Evolutionary conservation across 208 protist genomes (phyloP).

Genomic region (Kentomonas sorsogonicus): DNA sequence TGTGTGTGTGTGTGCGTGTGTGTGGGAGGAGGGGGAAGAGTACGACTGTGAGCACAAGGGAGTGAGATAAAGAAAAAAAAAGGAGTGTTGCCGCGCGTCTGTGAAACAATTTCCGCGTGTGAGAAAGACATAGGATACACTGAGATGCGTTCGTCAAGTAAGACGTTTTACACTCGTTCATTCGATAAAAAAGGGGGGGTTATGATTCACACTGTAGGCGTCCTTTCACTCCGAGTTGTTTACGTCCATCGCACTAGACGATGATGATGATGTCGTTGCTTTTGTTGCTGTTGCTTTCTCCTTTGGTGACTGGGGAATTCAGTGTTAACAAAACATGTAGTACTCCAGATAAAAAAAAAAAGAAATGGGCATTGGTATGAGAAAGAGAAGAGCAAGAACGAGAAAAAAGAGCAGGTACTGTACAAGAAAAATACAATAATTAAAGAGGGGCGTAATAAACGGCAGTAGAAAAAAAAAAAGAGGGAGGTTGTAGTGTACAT

Average conservation of each 20-base stretch:
- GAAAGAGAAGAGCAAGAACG: slow-evolving; percentile 9
- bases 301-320: neutral
- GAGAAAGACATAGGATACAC: too few relatives aligned
- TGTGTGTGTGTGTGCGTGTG: too few relatives aligned
- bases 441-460: slow-evolving; percentile 5
- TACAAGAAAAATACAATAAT: slow-evolving; percentile 1
- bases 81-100: too few relatives aligned
- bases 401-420: slow-evolving; percentile 18
- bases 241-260: too few relatives aligned
- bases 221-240: too few relatives aligned
- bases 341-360: slow-evolving; percentile 12
- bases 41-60: too few relatives aligned
- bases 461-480: slow-evolving; percentile 12
- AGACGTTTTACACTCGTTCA: neutral
- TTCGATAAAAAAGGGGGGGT: neutral
- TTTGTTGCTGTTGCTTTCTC: neutral
- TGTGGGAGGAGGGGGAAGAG: too few relatives aligned
- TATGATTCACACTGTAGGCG: neutral
- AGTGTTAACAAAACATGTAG: neutral
- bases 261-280: neutral
- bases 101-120: too few relatives aligned
- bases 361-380: slow-evolving; percentile 12
- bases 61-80: too few relatives aligned
- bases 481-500: neutral
- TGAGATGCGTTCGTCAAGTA: neutral